Conservation (phyloP, 176 grass and related monocot species). For the Eleusine coracana region DNA sequence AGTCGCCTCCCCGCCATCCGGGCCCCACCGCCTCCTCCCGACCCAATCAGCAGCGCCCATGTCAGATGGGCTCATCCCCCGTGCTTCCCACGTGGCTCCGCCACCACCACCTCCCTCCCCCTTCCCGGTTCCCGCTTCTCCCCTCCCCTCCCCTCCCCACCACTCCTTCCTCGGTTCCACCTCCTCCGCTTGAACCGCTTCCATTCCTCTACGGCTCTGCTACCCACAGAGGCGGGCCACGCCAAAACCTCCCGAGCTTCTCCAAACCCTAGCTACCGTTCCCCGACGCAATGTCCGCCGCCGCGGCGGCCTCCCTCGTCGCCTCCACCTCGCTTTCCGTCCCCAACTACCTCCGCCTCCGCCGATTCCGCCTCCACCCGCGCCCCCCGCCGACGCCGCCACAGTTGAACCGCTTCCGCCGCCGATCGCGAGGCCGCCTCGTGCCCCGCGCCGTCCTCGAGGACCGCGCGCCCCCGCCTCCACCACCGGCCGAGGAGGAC, state of each 20-base stretch:
- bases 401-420: slow-evolving; percentile 1
- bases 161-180: neutral
- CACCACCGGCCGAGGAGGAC: slow-evolving; percentile 32
- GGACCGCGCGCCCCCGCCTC: slow-evolving; percentile 1
- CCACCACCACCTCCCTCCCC: neutral
- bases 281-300: slow-evolving; percentile 36
- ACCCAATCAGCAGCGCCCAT: neutral
- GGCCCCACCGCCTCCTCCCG: neutral
- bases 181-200: neutral
- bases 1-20: neutral
- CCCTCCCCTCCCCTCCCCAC: neutral
- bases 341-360: slow-evolving; percentile 46
- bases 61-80: neutral
- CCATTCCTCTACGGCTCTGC: neutral
- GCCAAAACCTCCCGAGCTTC: neutral
- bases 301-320: slow-evolving; percentile 39
- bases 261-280: slow-evolving; percentile 27
- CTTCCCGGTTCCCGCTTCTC: neutral
- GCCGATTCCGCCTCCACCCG: slow-evolving; percentile 23
- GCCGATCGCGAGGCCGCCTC: neutral
- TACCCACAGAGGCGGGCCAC: neutral
- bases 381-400: neutral
- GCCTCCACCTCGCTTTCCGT: slow-evolving; percentile 48
- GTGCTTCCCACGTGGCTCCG: neutral
- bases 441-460: slow-evolving; percentile 38